Conservation (phyloP, 805 yeast genomes). For the Hanseniaspora lindneri region DNA sequence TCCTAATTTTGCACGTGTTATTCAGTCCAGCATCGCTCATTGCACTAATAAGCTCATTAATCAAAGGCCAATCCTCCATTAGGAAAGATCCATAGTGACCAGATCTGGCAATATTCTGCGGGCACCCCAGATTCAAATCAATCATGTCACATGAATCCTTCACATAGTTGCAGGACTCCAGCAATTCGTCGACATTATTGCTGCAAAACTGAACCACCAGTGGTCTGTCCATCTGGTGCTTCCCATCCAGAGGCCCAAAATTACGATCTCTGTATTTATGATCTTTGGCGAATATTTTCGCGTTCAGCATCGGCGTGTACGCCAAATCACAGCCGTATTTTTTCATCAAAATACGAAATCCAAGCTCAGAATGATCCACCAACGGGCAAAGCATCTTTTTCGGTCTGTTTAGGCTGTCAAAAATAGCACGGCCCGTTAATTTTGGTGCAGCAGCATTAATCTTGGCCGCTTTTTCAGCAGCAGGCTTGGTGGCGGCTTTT, state of each 20-base stretch:
- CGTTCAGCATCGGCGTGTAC: constrained; percentile 95
- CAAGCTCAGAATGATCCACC: constrained; percentile 95
- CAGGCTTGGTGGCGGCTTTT: background rate
- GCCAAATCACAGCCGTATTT: constrained; percentile 85
- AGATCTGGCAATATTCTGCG: constrained; percentile 91
- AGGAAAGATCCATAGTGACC: constrained; percentile 93
- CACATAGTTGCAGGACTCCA: constrained; percentile 70
- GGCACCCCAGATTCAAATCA: constrained; percentile 92
- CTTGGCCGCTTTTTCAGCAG: background rate
- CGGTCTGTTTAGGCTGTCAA: constrained; percentile 59
- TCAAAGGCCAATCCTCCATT: constrained; percentile 93
- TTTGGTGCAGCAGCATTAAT: constrained; percentile 21
- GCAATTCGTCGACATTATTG: constrained; percentile 74
- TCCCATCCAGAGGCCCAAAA: constrained; percentile 72
- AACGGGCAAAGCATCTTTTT: constrained; percentile 88
- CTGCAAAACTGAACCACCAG: constrained; percentile 93
- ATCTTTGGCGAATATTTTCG: constrained; percentile 74
- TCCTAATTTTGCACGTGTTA: constrained; percentile 79
- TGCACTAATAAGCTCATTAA: constrained; percentile 55
- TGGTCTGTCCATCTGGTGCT: constrained; percentile 51
- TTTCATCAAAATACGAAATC: constrained; percentile 83
- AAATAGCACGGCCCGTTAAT: constrained; percentile 55
- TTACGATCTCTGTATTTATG: constrained; percentile 64
- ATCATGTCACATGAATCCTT: constrained; percentile 87
- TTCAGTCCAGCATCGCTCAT: constrained; percentile 39